Base-by-base conservation (phyloP, 495 filamentous ascomycete genomes). In the Collariella sp. region DNA sequence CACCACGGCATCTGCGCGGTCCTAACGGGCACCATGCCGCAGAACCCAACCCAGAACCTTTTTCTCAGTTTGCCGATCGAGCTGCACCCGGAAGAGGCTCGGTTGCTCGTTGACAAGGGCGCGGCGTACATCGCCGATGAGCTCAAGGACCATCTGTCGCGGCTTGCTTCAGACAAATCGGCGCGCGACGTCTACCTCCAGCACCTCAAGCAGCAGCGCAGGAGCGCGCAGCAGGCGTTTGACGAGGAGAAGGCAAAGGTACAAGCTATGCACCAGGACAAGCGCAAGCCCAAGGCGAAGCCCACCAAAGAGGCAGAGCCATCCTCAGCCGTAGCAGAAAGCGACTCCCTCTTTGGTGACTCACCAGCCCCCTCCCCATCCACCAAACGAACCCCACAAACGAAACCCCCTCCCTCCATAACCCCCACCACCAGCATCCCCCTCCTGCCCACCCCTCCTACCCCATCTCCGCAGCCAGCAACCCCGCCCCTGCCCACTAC, bases 31-130 rank as follows among this genome's bases (percentile, higher is more conserved):
- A 87, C 85, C 3, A 81, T 96, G 38, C 89, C 94, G 2, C 93
- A 96, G 70, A 81, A 85, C 39, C 89, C 91, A 6, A 88, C 91
- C 60, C 93, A 98, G 68, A 98, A 96, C 74, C 78, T 96, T 46
- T 96, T 97, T 66, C 78, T 90, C 53, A 88, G 93, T 18, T 69
- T 97, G 34, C 93, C 93, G 1, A 62, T 96, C 35, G 84, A 96
- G 72, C 73, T 98, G 38, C 88, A 91, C 79, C 83, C 87, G 0
- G 93, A 97, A 67, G 93, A 98, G 72, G 90, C 84, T 3, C 79
- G 82, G 51, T 65, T 95, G 51, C 78, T 98, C 31, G 83, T 95
- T 54, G 88, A 95, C 59, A 85, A 83, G 61, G 82, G 79, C 60
- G 79, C 82, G 60, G 90, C 79, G 52, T 89, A 85, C 70, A 79